Evolutionary conservation across 2,329 filamentous ascomycete genomes (phyloP), one percentile per base, ranked within the genome.

Genomic region (Colletotrichum coccodes): DNA sequence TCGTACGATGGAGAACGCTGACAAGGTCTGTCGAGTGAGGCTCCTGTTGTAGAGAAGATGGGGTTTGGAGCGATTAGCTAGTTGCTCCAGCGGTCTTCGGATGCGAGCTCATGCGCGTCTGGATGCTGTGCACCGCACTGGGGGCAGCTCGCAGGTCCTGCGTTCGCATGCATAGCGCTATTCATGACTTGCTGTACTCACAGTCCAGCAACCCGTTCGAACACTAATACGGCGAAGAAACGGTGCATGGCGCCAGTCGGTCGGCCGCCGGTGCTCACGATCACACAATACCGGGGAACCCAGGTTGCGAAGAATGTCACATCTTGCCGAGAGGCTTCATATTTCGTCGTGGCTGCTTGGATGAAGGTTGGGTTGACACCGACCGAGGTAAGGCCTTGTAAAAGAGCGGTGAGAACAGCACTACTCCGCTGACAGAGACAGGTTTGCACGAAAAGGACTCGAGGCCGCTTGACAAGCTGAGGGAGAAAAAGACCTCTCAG

Each of bases 161-260:
- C 23, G 40, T 36, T 60, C 54, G 49, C 65, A 54, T 68, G 65
- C 65, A 68, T 68, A 47, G 61, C 65, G 65, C 65, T 54, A 64
- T 68, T 65, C 54, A 68, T 68, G 47, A 49, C 47, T 56, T 49
- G 60, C 40, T 46, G 38, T 32, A 32, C 44, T 23, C 36, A 63
- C 36, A 38, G 57, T 46, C 16, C 49, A 30, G 34, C 50, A 21
- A 21, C 32, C 50, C 28, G 30, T 49, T 21, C n/a, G 26, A 38
- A 8, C 28, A 36, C 21, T 18, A 6, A 67, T 44, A 57, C 59
- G 52, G 52, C 28, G 44, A 57, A 16, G 32, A 50, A 50, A 32
- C 59, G 44, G 60, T 56, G 49, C 26, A 50, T 28, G 26, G 38
- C 40, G 49, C 30, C 11, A 21, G 38, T 34, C 34, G 8, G 52